phyloP scores from a whole-genome alignment of 2,329 filamentous ascomycete species.

The Mollisiaceae sp. region DNA sequence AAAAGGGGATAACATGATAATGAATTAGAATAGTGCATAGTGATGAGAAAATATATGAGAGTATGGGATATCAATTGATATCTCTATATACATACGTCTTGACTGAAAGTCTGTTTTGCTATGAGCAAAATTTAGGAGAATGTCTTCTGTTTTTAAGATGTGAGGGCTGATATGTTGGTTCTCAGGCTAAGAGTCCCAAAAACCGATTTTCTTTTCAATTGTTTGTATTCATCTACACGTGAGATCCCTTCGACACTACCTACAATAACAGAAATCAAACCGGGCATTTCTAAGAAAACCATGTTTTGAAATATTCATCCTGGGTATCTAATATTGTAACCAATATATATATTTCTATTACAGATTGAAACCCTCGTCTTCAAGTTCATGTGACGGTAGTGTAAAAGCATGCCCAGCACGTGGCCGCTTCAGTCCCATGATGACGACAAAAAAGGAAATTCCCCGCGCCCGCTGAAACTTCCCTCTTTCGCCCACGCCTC shows the following conservation, averaged over 20 bases:
- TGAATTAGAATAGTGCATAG: not conserved
- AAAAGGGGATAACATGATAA: not conserved
- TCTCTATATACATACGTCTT: not conserved
- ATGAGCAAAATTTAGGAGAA: no score
- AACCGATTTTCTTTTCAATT: no score
- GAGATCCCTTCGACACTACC: no score
- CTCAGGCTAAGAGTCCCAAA: no score
- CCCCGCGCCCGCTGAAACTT: not conserved
- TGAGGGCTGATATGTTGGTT: no score
- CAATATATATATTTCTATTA: no score
- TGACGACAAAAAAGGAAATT: not conserved
- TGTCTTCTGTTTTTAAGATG: no score
- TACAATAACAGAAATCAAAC: no score
- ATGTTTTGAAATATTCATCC: no score
- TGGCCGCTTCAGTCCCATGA: not conserved
- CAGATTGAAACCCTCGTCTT: not conserved
- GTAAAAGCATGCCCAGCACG: not conserved
- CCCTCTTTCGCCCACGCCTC: conserved; percentile 1
- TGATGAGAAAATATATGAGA: not conserved
- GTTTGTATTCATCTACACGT: no score
- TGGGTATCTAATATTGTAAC: no score
- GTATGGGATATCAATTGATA: not conserved
- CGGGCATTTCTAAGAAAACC: no score
- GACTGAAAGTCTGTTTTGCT: not conserved
- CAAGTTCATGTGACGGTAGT: not conserved